A percentile compares a stretch with the other conserved stretches of the same genome.
Evolutionary conservation across 371 early-diverging fungal genomes (phyloP).

Genomic region (Mortierella sp.): DNA sequence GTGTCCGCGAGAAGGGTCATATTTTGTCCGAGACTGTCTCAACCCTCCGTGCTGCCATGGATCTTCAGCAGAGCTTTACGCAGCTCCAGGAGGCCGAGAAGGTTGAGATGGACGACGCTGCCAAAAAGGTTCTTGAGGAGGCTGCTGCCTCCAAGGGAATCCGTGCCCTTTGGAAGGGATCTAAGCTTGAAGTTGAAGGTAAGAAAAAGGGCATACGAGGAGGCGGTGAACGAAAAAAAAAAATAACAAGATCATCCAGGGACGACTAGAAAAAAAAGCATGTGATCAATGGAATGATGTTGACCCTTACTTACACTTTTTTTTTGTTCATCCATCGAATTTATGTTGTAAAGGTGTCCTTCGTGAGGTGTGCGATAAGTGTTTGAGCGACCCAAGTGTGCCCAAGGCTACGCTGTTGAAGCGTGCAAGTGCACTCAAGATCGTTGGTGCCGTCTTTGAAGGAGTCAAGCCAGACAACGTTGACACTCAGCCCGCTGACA

Average conservation of each 20-base stretch:
- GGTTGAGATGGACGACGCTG: constrained; percentile 74
- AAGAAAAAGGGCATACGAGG: neutral
- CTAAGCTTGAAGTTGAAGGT: constrained; percentile 93
- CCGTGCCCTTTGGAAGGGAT: constrained; percentile 94
- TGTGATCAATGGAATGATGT: constrained; percentile 1
- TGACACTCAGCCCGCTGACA: constrained; percentile 1
- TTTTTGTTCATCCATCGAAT: neutral
- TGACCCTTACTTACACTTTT: neutral
- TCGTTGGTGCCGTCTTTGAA: constrained; percentile 81
- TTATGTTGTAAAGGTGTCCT: constrained; percentile 68
- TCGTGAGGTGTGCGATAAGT: constrained; percentile 91
- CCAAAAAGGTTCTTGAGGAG: constrained; percentile 76
- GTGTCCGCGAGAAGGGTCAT: constrained; percentile 83
- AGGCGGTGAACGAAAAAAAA: neutral
- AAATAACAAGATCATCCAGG: neutral
- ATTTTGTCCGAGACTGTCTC: constrained; percentile 92
- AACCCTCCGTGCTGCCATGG: constrained; percentile 90
- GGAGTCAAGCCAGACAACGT: constrained; percentile 66
- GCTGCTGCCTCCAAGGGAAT: constrained; percentile 84
- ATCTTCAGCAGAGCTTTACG: constrained; percentile 88
- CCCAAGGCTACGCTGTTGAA: constrained; percentile 66
- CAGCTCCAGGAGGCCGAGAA: constrained; percentile 93
- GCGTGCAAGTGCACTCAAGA: constrained; percentile 79
- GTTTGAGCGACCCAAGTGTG: constrained; percentile 75
- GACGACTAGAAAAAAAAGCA: neutral